Evolutionary conservation across 768 basidiomycete genomes (phyloP).

Genomic region (Lactifluus echinatus): DNA sequence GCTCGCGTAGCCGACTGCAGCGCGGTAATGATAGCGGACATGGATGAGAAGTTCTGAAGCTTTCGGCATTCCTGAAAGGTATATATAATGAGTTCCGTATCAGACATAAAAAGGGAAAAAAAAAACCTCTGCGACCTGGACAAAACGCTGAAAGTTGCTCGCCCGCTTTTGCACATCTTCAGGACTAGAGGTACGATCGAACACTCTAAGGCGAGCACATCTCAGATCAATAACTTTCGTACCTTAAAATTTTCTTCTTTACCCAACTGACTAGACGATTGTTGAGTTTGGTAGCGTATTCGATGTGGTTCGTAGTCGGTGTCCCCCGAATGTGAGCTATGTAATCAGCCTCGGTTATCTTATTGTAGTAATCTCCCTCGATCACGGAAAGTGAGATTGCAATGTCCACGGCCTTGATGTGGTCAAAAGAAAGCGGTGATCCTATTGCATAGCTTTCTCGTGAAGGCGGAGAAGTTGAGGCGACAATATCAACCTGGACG

Average conservation of each 20-base stretch:
- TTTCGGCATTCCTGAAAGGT: conserved; percentile 34
- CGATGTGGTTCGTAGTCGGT: conserved; percentile 27
- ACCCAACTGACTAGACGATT: conserved; percentile 29
- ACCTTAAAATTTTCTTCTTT: conserved; percentile 18
- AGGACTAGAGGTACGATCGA: conserved; percentile 26
- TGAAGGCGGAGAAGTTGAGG: neutral
- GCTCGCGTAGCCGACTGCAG: conserved; percentile 34
- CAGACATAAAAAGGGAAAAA: neutral
- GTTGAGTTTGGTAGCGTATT: conserved; percentile 29
- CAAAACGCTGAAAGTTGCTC: conserved; percentile 37
- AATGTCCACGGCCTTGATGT: conserved; percentile 33
- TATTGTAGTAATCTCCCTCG: conserved; percentile 35
- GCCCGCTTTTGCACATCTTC: conserved; percentile 32
- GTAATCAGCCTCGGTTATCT: conserved; percentile 35
- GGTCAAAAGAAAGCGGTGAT: conserved; percentile 19
- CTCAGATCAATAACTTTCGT: neutral
- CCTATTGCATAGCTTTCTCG: neutral
- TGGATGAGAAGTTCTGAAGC: conserved; percentile 37
- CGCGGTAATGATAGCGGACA: conserved; percentile 36
- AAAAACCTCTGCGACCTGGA: conserved; percentile 35
- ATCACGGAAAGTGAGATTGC: conserved; percentile 37
- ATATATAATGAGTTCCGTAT: neutral
- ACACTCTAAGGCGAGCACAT: conserved; percentile 26
- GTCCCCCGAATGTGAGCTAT: conserved; percentile 32
- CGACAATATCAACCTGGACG: conserved; percentile 3